A percentile compares a stretch with the other conserved stretches of the same genome.
phyloP scores from a whole-genome alignment of 2,329 filamentous ascomycete species.

The Cadophora malorum region DNA sequence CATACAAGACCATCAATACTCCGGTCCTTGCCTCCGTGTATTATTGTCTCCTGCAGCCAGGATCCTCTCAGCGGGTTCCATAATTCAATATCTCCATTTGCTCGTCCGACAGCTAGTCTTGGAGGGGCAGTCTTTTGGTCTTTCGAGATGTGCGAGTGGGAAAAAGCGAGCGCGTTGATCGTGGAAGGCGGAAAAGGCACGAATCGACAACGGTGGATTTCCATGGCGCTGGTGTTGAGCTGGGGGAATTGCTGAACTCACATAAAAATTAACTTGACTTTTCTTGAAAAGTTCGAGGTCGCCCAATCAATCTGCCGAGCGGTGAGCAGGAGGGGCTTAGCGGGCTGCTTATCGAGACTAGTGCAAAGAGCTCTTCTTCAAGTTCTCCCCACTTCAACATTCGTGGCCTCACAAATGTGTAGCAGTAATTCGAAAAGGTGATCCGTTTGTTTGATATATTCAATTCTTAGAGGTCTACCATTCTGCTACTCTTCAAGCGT shows the following conservation, averaged over 20 bases:
- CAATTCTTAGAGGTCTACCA: no score
- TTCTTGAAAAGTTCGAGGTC: constrained; percentile 23
- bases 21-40: constrained; percentile 82
- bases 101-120: constrained; percentile 86
- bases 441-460: no score
- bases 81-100: constrained; percentile 96
- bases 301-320: constrained; percentile 11
- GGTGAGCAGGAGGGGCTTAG: constrained; percentile 15
- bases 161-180: constrained; percentile 95
- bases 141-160: constrained; percentile 67
- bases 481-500: not conserved
- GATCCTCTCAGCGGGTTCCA: constrained; percentile 81
- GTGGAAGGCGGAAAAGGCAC: constrained; percentile 89
- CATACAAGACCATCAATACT: constrained; percentile 91
- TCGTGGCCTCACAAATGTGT: not conserved
- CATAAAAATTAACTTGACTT: constrained; percentile 16
- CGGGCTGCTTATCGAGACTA: not conserved
- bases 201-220: constrained; percentile 96
- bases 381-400: not conserved
- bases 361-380: constrained; percentile 1
- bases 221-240: constrained; percentile 63
- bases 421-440: not conserved
- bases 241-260: constrained; percentile 3
- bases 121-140: constrained; percentile 63
- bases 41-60: constrained; percentile 90